These are phyloP conservation scores for Odontarrhena argentea DNA, from an alignment of 345 rosid genomes.

Conservation along the genomic window DNA sequence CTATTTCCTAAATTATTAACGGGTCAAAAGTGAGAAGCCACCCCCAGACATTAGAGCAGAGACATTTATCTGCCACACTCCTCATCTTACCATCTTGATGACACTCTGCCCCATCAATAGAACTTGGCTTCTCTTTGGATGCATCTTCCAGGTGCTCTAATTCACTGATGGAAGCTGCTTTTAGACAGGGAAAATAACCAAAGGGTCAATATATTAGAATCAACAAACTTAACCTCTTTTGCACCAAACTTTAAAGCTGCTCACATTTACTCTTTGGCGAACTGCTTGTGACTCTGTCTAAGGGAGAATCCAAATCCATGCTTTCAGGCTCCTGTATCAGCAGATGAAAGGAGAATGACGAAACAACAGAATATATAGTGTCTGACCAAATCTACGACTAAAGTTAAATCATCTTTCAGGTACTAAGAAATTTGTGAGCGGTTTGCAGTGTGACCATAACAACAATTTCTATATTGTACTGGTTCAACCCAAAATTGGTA, in stretches of 20 bases:
- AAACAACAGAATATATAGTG: not conserved
- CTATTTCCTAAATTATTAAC: conserved; percentile 73
- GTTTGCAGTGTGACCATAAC: not conserved
- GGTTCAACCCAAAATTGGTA: not conserved
- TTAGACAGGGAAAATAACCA: not conserved
- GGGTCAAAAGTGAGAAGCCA: conserved; percentile 56
- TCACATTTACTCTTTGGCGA: conserved; percentile 30
- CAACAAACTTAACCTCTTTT: not conserved
- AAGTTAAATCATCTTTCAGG: not conserved
- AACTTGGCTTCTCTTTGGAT: conserved; percentile 44
- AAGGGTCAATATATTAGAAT: not conserved
- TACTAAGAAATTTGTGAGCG: conserved; percentile 5
- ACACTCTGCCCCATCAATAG: conserved; percentile 46
- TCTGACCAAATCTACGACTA: not conserved
- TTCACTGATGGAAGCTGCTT: conserved; percentile 51
- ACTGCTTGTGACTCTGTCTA: conserved; percentile 21
- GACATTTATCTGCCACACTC: conserved; percentile 42
- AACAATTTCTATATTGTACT: not conserved
- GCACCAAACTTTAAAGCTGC: not conserved
- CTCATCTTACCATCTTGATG: conserved; percentile 76
- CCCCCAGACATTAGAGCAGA: conserved; percentile 53
- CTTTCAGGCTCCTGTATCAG: conserved; percentile 28
- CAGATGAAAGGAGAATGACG: not conserved
- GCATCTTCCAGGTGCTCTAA: conserved; percentile 45
- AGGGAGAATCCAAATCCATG: conserved; percentile 18